A percentile compares a stretch with the other conserved stretches of the same genome.
These are phyloP conservation scores for Lasiodiplodia sp. DNA, from an alignment of 2,329 filamentous ascomycete species.

Conservation along the genomic window DNA sequence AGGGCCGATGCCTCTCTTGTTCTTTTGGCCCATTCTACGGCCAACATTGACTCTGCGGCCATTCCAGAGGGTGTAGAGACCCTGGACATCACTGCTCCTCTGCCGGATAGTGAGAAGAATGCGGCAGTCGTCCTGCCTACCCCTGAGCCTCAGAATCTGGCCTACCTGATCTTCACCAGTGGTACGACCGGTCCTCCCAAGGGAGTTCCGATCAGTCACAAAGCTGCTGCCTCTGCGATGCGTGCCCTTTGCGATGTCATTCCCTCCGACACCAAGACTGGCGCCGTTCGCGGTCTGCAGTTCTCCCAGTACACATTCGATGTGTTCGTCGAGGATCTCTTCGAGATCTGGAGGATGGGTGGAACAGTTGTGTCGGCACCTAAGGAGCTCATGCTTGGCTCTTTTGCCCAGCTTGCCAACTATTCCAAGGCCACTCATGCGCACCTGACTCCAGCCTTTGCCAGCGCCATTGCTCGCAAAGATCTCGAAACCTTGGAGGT, in stretches of 20 bases:
- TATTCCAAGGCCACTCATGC: slow-evolving; percentile 36
- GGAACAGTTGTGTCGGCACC: slow-evolving; percentile 61
- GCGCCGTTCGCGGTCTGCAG: slow-evolving; percentile 37
- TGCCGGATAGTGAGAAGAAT: neutral
- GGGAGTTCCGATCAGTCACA: slow-evolving; percentile 29
- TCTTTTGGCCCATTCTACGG: slow-evolving; percentile 9
- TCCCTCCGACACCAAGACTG: slow-evolving; percentile 38
- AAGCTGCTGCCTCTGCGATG: slow-evolving; percentile 35
- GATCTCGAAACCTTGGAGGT: slow-evolving; percentile 32
- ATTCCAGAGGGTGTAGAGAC: slow-evolving; percentile 31
- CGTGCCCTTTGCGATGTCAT: slow-evolving; percentile 40
- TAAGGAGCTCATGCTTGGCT: slow-evolving; percentile 55
- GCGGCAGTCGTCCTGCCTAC: neutral
- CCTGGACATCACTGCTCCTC: slow-evolving; percentile 46
- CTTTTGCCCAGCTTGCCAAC: slow-evolving; percentile 35
- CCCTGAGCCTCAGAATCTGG: slow-evolving; percentile 48
- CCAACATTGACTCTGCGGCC: neutral
- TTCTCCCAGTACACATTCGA: slow-evolving; percentile 59
- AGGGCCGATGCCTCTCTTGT: slow-evolving; percentile 30
- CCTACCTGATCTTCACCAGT: slow-evolving; percentile 30
- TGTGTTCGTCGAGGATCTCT: slow-evolving; percentile 59
- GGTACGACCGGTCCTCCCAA: slow-evolving; percentile 29
- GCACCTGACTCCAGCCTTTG: slow-evolving; percentile 44
- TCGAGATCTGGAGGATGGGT: slow-evolving; percentile 55
- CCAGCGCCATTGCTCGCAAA: slow-evolving; percentile 37